Evolutionary conservation across 2,329 filamentous ascomycete genomes (phyloP), one percentile per base, ranked within the genome.

Genomic region (Cyphellophora europaea): DNA sequence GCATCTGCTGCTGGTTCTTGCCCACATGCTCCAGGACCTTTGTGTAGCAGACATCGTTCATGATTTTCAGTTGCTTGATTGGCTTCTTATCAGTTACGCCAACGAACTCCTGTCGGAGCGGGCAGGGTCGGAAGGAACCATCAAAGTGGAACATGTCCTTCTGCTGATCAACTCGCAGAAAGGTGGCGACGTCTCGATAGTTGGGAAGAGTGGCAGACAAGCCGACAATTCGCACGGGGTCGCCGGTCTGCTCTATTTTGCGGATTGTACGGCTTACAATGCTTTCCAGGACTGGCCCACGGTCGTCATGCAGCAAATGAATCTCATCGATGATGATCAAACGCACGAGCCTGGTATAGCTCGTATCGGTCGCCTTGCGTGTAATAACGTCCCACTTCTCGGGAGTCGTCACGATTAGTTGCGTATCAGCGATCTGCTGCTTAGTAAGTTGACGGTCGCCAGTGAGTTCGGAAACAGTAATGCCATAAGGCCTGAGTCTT

Each of bases 311-410:
- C 32, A 98, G 75, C 53, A 98, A 66, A 68, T 98, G 91, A 48
- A 98, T 96, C 61, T 98, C 91, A 52, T 98, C 91, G 42, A 98
- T 96, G 55, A 95, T 88, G 38, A 98, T 81, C 8, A 98, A 72
- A 25, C 89, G 81, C 16, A 98, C 91, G n/a, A 98, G 74, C 51
- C 93, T 93, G 11, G 88, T 98, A 61, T 98, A 98, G 50, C 87
- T 93, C 36, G 91, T 76, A 56, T 98, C 93, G 2, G 89, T 95
- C 5, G 89, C 88, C 61, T 98, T 98, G 61, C 93, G 78, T 5
- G 93, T 98, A 49, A 98, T 95, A 48, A 98, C 89, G 61, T 98
- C 91, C 83, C 87, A 98, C 64, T 98, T 98, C 61, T 98, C 91
- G 13, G 91, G 91, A 0, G 91, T 98, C 1, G 91, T 98, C 40